Base-by-base conservation (phyloP, 345 rosid species). In the Acer saccharum region DNA sequence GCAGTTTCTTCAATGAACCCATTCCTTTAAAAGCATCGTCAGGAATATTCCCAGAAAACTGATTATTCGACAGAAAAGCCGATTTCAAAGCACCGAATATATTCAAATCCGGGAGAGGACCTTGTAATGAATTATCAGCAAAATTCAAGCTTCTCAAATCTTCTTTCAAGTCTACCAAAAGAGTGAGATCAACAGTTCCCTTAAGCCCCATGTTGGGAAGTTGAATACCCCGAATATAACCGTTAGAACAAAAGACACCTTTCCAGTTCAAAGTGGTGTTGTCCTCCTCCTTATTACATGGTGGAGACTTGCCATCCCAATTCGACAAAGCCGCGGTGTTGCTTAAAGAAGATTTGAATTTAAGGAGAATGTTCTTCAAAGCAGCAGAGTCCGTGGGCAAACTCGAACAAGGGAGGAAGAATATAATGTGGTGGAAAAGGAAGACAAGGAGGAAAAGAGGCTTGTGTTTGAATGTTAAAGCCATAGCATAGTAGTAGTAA, bases 1-100 rank as follows among this genome's bases (percentile, higher is more conserved):
- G 72, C n/a, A 96, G 41, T 81, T 88, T 96, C 90, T 84, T 94
- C 77, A 94, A 81, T 69, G 85, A 82, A 41, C 46, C 11, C 95
- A 94, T 83, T 16, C 92, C 92, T 27, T 65, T 76, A 75, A 96
- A 96, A 48, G 88, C 88, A 78, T 89, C 82, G 0, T 2, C 80
- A 0, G 90, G 89, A 73, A 94, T 88, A 10, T 73, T 81, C 41
- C 92, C 95, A 0, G 94, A 85, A 65, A 89, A 91, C 14, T 57
- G 79, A 80, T 94, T 96, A 66, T 82, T 65, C 10, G 99, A 91
- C 41, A 96, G 81, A 85, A 69, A 92, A 4, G 90, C 27, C 10
- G 97, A 81, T 76, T 87, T 90, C 72, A 96, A 77, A 0, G 80
- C 80, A 9, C 17, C 54, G 11, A 94, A 84, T 81, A 87, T 85